These are phyloP conservation scores for Histomonas meleagridis DNA, from an alignment of 208 protist genomes.

Conservation along the genomic window DNA sequence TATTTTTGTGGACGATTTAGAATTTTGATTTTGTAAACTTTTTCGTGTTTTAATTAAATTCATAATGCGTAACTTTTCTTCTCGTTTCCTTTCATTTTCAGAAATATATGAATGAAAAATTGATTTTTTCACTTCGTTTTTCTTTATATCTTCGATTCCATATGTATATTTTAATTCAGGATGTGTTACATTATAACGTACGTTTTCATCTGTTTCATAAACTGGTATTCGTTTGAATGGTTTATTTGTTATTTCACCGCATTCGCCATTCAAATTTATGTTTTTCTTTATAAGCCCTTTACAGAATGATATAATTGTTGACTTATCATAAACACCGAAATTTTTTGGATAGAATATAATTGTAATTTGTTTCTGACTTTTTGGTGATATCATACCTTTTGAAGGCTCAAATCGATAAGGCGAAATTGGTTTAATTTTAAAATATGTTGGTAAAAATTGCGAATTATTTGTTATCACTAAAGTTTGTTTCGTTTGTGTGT, in stretches of 20 bases:
- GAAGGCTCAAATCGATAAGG: background rate
- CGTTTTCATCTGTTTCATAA: conserved; percentile 22
- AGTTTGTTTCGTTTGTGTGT: background rate
- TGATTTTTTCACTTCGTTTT: background rate
- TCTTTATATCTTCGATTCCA: background rate
- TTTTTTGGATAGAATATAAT: background rate
- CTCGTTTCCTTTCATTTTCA: background rate
- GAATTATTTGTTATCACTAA: conserved; percentile 28
- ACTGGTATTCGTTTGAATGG: background rate
- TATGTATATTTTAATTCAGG: background rate
- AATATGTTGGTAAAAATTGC: background rate
- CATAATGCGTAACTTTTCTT: too few species aligned
- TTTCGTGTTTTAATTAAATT: too few species aligned
- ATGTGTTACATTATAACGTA: background rate
- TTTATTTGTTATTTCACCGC: background rate
- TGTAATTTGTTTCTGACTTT: background rate
- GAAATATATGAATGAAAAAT: background rate
- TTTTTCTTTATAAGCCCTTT: background rate
- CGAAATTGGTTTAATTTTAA: background rate
- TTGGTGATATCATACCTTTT: background rate
- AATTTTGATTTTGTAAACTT: too few species aligned
- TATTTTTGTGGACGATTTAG: too few species aligned
- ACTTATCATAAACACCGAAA: background rate
- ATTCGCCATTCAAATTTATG: background rate
- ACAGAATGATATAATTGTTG: background rate